These are phyloP conservation scores for Oryza glumipatula DNA, from an alignment of 176 grass and related monocot species.

Conservation along the genomic window DNA sequence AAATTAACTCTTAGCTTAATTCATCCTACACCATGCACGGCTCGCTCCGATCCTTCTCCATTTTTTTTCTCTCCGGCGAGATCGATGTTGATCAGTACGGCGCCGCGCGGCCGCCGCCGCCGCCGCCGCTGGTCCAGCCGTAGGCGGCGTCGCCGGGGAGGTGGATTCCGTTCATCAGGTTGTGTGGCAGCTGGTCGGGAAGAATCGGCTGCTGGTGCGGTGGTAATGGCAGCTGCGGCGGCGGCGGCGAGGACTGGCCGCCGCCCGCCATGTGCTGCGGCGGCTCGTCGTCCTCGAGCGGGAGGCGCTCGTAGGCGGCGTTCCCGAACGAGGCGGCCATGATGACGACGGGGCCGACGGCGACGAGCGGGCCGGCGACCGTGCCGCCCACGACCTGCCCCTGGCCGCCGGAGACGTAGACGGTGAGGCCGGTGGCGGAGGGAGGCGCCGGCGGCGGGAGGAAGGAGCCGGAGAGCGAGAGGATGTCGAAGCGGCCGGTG, in stretches of 20 bases:
- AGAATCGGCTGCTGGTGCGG: constrained; percentile 35
- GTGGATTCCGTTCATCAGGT: constrained; percentile 72
- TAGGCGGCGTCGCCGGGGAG: constrained; percentile 60
- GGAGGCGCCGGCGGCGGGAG: constrained; percentile 80
- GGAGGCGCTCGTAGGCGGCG: constrained; percentile 91
- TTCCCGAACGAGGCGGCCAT: constrained; percentile 92
- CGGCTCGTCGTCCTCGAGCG: constrained; percentile 77
- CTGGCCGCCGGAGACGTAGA: constrained; percentile 88
- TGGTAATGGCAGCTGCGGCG: constrained; percentile 44
- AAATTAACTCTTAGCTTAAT: constrained; percentile 47
- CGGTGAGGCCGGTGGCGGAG: constrained; percentile 68
- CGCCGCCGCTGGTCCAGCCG: constrained; percentile 40
- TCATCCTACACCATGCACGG: constrained; percentile 13
- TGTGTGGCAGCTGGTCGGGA: constrained; percentile 56
- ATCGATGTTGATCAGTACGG: constrained; percentile 50
- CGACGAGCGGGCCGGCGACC: constrained; percentile 70
- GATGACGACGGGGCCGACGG: constrained; percentile 79
- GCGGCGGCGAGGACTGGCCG: constrained; percentile 51
- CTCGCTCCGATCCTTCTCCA: not conserved
- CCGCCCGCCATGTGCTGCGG: constrained; percentile 37
- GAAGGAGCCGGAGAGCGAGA: constrained; percentile 87
- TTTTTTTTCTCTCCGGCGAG: not conserved
- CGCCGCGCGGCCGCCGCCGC: constrained; percentile 44
- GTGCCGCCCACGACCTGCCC: constrained; percentile 74
- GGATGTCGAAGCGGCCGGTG: constrained; percentile 84